Evolutionary conservation across 176 grass and related monocot genomes (phyloP).

Genomic region (Rhynchospora breviuscula): DNA sequence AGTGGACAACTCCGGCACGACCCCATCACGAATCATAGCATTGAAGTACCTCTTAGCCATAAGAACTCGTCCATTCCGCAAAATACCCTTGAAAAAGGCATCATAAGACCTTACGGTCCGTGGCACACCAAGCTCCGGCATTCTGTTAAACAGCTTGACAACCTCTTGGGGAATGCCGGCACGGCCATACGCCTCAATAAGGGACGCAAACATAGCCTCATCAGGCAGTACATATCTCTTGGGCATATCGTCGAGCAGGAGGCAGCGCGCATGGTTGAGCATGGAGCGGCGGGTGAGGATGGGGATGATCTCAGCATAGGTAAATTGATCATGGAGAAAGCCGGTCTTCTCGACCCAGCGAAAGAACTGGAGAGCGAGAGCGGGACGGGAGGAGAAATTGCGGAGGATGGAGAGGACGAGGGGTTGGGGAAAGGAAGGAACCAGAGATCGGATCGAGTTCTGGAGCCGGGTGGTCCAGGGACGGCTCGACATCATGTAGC

Average conservation of each 20-base stretch:
- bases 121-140: slow-evolving; percentile 72
- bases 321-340: slow-evolving; percentile 50
- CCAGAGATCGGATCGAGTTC: slow-evolving; percentile 77
- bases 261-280: slow-evolving; percentile 96
- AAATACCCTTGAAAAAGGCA: slow-evolving; percentile 81
- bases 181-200: slow-evolving; percentile 64
- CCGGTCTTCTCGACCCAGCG: slow-evolving; percentile 81
- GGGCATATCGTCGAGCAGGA: slow-evolving; percentile 89
- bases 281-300: slow-evolving; percentile 53
- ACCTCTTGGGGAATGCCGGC: slow-evolving; percentile 75
- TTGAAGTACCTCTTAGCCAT: slow-evolving; percentile 87
- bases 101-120: slow-evolving; percentile 72
- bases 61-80: slow-evolving; percentile 54
- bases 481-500: slow-evolving; percentile 74
- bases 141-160: slow-evolving; percentile 83
- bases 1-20: slow-evolving; percentile 50
- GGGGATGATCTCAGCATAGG: slow-evolving; percentile 53
- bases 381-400: slow-evolving; percentile 29
- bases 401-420: slow-evolving; percentile 68
- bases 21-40: slow-evolving; percentile 50
- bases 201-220: slow-evolving; percentile 56
- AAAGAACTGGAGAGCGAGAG: slow-evolving; percentile 76
- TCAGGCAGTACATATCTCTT: slow-evolving; percentile 41
- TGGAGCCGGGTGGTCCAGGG: slow-evolving; percentile 90
- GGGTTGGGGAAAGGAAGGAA: slow-evolving; percentile 31